Evolutionary conservation across 768 basidiomycete species (phyloP).

Genomic region (Sarcodon sp.): DNA sequence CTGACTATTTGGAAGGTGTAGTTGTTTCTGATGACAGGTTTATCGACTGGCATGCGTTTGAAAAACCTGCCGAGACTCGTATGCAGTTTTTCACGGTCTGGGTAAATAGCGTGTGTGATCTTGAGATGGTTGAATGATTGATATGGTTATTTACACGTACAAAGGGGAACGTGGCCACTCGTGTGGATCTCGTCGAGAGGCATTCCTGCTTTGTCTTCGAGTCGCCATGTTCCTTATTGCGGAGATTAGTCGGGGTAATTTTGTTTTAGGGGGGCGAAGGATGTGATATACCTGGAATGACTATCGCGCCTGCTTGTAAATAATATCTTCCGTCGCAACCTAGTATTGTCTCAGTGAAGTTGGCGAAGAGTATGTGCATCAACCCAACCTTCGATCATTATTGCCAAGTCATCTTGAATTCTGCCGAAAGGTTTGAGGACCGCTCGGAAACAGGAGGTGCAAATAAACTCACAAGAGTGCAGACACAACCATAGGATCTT

Average conservation of each 20-base stretch:
- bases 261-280: background rate
- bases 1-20: conserved; percentile 35
- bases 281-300: conserved; percentile 37
- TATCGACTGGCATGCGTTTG: conserved; percentile 48
- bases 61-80: conserved; percentile 60
- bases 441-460: background rate
- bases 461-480: conserved; percentile 39
- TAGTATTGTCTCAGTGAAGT: conserved; percentile 17
- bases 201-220: conserved; percentile 65
- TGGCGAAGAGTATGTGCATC: background rate
- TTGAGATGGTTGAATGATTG: background rate
- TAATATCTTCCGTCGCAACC: conserved; percentile 60
- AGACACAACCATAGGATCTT: conserved; percentile 48
- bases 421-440: background rate
- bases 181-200: conserved; percentile 62
- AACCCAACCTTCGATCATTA: conserved; percentile 13
- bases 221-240: conserved; percentile 58
- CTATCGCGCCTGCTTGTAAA: conserved; percentile 63
- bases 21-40: conserved; percentile 63
- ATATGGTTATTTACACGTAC: conserved; percentile 22
- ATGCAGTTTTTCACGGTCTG: conserved; percentile 41
- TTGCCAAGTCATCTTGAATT: conserved; percentile 12
- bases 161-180: conserved; percentile 60
- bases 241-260: conserved; percentile 1
- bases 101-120: background rate